Base-by-base conservation (phyloP, 176 grass and related monocot genomes). In the Miscanthus lutarioriparius region DNA sequence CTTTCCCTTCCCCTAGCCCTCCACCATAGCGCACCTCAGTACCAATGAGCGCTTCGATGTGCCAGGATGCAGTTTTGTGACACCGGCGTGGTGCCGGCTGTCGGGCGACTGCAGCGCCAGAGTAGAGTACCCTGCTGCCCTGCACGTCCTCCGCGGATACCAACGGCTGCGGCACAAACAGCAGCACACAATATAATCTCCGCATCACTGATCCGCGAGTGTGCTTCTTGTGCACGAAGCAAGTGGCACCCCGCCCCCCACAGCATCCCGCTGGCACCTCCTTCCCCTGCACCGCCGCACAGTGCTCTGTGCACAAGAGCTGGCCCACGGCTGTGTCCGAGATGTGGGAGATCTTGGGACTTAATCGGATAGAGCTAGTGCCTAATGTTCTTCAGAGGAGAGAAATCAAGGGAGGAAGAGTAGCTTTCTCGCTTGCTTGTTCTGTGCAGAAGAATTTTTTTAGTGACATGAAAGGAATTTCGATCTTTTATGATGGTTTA, bases 41-140 rank as follows among this genome's bases (percentile, higher is more conserved):
- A 17, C 91, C 86, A 26, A 95, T 7, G 87, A 96, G 59, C 47
- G 83, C 86, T 82, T 96, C 83, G 80, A 67, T 91, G 67, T 17
- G 81, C 89, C 10, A 87, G 49, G n/a, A 91, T 51, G 15, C 83
- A 67, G 0, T 58, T 20, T n/a, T 75, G 76, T 2, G 86, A 30
- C 7, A 78, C 48, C 33, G 62, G 38, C 2, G 72, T 23, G 3
- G 67, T 43, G 26, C 17, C 19, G 4, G 88, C 1, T 86, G 87
- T 36, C 86, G 85, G 11, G 94, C 89, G 25, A 88, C 87, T 4
- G 61, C 58, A 2, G 30, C 82, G 23, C 39, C 67, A 33, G 87
- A 92, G 23, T 63, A 82, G 7, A 73, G 65, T 0, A 45, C 33
- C 49, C 90, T 85, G 8, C 53, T 27, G 44, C 37, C 8, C 25